Evolutionary conservation across 352 stramenopile genomes (phyloP).

Genomic region (Elongisporangium senticosum): DNA sequence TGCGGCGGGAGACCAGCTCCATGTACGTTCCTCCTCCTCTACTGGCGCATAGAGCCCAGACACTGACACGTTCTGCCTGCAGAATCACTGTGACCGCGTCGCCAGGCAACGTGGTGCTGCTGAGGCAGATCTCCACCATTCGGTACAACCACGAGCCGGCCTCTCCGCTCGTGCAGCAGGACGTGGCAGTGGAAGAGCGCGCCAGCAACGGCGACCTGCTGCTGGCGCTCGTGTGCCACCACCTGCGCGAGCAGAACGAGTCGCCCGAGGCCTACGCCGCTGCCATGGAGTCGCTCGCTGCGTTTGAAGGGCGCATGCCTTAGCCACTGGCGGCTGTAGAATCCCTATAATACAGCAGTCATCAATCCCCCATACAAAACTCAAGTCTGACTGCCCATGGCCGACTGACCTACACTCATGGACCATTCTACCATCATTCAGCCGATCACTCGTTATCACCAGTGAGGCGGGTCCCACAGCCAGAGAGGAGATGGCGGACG

Average conservation of each 20-base stretch:
- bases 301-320: too few relatives aligned
- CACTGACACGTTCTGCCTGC: background rate
- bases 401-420: too few relatives aligned
- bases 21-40: slow-evolving; percentile 8
- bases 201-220: slow-evolving; percentile 42
- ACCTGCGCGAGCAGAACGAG: slow-evolving; percentile 16
- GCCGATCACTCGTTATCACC: too few relatives aligned
- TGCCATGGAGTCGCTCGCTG: too few relatives aligned
- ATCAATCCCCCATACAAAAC: too few relatives aligned
- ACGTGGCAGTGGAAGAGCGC: slow-evolving; percentile 19
- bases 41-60: background rate
- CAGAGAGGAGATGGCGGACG: too few relatives aligned
- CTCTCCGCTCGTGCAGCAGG: slow-evolving; percentile 17
- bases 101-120: slow-evolving; percentile 16
- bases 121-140: slow-evolving; percentile 25
- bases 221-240: slow-evolving; percentile 23
- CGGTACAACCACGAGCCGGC: slow-evolving; percentile 28
- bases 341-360: too few relatives aligned
- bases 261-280: too few relatives aligned
- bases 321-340: too few relatives aligned
- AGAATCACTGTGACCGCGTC: slow-evolving; percentile 18
- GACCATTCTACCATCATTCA: too few relatives aligned
- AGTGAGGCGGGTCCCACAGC: too few relatives aligned
- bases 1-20: background rate
- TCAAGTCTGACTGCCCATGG: too few relatives aligned